Conservation (phyloP, 306 rosid genomes). For the Dicorynia guianensis region DNA sequence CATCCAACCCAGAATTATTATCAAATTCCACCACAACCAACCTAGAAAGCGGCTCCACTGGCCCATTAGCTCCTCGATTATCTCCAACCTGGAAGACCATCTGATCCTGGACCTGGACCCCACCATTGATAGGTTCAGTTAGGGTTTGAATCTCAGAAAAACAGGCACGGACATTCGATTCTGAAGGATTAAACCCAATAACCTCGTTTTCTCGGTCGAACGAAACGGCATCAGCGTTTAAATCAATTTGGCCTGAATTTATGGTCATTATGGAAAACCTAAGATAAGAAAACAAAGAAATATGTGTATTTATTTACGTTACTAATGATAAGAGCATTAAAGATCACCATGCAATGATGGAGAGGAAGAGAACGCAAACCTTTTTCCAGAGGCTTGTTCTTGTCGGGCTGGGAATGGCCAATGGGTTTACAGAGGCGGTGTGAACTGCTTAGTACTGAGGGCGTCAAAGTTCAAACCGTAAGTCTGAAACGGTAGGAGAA, state of each 20-base stretch:
- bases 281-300: constrained; percentile 21
- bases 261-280: constrained; percentile 52
- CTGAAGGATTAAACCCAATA: constrained; percentile 34
- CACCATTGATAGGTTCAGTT: constrained; percentile 20
- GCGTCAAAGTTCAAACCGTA: not conserved
- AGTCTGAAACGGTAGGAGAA: too few species aligned
- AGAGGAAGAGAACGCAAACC: constrained; percentile 32
- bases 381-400: not conserved
- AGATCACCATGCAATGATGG: not conserved
- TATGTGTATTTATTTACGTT: not conserved
- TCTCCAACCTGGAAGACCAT: constrained; percentile 15
- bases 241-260: constrained; percentile 48
- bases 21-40: constrained; percentile 22
- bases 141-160: constrained; percentile 42
- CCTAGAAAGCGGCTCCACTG: constrained; percentile 2
- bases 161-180: constrained; percentile 7
- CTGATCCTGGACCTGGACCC: constrained; percentile 29
- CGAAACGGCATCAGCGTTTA: constrained; percentile 55
- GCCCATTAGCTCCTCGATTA: constrained; percentile 19
- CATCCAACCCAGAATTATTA: constrained; percentile 15
- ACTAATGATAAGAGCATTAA: not conserved
- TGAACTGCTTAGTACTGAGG: not conserved
- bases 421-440: not conserved
- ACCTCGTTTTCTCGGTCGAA: constrained; percentile 49
- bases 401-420: not conserved